These are phyloP conservation scores for Metschnikowia kunwiensis DNA, from an alignment of 805 yeast genomes.

Conservation along the genomic window DNA sequence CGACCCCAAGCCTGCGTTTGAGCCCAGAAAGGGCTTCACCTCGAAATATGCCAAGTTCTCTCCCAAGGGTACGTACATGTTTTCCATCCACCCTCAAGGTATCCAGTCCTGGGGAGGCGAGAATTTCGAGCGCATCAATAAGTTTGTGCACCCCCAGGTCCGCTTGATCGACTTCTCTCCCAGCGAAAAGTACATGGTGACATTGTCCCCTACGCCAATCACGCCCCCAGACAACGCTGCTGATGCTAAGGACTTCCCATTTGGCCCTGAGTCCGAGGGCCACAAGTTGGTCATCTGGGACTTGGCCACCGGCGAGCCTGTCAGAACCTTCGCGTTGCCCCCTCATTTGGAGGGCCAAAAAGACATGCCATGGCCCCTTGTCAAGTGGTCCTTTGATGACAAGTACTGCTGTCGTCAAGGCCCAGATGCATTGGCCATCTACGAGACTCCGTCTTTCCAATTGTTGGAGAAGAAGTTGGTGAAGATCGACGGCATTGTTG, in stretches of 20 bases:
- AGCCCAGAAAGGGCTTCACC: constrained; percentile 83
- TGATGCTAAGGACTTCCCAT: constrained; percentile 70
- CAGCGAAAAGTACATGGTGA: constrained; percentile 82
- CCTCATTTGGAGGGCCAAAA: constrained; percentile 63
- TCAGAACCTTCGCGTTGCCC: constrained; percentile 87
- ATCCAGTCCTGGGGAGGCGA: constrained; percentile 95
- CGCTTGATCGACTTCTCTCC: constrained; percentile 91
- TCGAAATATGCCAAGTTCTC: constrained; percentile 86
- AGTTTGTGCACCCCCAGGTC: constrained; percentile 86
- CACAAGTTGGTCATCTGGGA: constrained; percentile 95
- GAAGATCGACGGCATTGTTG: constrained; percentile 79
- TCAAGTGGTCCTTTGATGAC: constrained; percentile 94
- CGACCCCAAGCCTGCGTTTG: constrained; percentile 72
- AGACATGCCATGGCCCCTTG: constrained; percentile 90
- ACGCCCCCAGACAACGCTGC: constrained; percentile 58
- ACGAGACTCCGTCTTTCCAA: constrained; percentile 75
- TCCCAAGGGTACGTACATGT: constrained; percentile 85
- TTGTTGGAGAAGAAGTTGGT: constrained; percentile 82
- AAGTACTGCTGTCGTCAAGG: constrained; percentile 93
- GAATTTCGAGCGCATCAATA: constrained; percentile 64
- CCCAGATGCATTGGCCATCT: constrained; percentile 87
- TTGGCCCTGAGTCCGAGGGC: constrained; percentile 83
- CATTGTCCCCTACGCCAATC: constrained; percentile 86
- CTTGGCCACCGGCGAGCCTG: constrained; percentile 73
- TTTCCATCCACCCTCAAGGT: constrained; percentile 91